These are phyloP conservation scores for Platanthera zijinensis DNA, from an alignment of 106 monocot genomes.

Conservation along the genomic window DNA sequence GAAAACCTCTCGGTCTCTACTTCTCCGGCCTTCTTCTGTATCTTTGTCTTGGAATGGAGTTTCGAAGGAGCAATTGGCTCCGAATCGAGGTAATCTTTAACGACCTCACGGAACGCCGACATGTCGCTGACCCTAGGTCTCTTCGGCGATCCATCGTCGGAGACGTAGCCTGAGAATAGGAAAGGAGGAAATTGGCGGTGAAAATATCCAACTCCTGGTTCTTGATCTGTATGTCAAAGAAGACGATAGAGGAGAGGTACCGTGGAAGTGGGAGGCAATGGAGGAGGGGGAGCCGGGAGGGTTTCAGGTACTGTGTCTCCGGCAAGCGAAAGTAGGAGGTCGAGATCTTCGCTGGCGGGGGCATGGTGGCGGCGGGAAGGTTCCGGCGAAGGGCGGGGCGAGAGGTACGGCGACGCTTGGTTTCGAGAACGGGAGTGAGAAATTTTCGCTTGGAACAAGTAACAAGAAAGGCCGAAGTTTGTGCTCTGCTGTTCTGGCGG, in stretches of 20 bases:
- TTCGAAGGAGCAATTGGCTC: neutral
- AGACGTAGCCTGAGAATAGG: conserved; percentile 10
- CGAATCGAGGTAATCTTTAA: conserved; percentile 59
- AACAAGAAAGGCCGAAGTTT: neutral
- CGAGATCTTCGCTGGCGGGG: conserved; percentile 44
- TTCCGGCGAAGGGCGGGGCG: neutral
- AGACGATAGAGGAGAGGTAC: neutral
- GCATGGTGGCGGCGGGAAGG: conserved; percentile 13
- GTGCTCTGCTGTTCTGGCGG: neutral
- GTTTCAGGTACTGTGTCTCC: conserved; percentile 55
- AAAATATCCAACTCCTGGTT: neutral
- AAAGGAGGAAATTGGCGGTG: neutral
- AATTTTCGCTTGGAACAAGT: too few species aligned
- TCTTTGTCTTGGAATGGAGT: conserved; percentile 4
- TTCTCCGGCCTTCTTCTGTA: conserved; percentile 19
- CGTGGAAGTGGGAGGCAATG: neutral
- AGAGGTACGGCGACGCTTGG: neutral
- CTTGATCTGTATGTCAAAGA: neutral
- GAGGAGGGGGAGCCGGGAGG: conserved; percentile 46
- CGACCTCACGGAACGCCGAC: conserved; percentile 82
- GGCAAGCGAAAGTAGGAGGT: conserved; percentile 69
- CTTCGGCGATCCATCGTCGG: conserved; percentile 43
- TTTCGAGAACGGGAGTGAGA: neutral
- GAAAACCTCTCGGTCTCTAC: conserved; percentile 72
- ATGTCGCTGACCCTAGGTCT: conserved; percentile 35